These are phyloP conservation scores for Raphidocelis subcapitata DNA, from an alignment of 139 green algal species.

Conservation along the genomic window DNA sequence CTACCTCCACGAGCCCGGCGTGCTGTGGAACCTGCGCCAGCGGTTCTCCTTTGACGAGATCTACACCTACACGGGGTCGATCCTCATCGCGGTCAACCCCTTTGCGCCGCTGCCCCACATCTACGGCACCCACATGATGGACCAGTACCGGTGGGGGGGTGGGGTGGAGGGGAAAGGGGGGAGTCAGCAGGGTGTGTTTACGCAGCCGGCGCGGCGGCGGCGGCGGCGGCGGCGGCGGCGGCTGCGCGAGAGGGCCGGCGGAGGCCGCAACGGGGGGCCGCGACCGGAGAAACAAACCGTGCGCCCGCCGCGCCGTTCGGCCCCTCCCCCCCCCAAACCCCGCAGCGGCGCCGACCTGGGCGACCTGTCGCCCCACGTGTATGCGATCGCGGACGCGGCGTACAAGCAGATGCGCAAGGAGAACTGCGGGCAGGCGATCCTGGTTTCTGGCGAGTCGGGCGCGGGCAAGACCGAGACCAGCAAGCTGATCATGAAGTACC, in stretches of 20 bases:
- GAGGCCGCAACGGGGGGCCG: too few species aligned
- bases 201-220: too few species aligned
- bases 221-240: too few species aligned
- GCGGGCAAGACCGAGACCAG: slow-evolving; percentile 99
- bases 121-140: slow-evolving; percentile 93
- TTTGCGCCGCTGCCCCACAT: slow-evolving; percentile 82
- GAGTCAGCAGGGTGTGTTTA: slow-evolving; percentile 82
- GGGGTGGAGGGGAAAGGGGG: too few species aligned
- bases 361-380: slow-evolving; percentile 93
- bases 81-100: slow-evolving; percentile 94
- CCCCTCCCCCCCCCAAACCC: too few species aligned
- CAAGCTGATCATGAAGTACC: slow-evolving; percentile 98
- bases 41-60: slow-evolving; percentile 90
- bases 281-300: too few species aligned
- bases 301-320: too few species aligned
- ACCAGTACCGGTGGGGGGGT: slow-evolving; percentile 78
- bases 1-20: slow-evolving; percentile 97
- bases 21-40: slow-evolving; percentile 86
- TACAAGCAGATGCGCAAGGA: slow-evolving; percentile 86
- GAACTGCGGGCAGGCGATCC: slow-evolving; percentile 80
- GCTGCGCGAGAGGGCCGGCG: too few species aligned
- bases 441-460: slow-evolving; percentile 93
- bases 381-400: slow-evolving; percentile 85
- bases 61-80: slow-evolving; percentile 93
- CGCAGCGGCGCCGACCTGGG: slow-evolving; percentile 67